A percentile compares a stretch with the other conserved stretches of the same genome.
Conservation (phyloP, 1,284 basidiomycete species). For the Tetrapyrgos nigripes region DNA sequence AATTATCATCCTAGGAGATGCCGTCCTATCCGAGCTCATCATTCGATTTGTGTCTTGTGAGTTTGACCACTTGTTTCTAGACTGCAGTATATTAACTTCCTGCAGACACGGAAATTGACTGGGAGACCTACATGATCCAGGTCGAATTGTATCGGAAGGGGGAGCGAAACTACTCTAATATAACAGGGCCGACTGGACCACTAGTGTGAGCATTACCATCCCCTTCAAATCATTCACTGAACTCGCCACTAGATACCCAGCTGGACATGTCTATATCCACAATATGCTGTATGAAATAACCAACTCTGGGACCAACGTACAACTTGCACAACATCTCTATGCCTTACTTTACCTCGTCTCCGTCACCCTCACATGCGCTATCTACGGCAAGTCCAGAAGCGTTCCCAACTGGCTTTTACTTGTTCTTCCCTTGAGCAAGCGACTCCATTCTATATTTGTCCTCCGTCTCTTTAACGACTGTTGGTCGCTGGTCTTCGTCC, state of each 20-base stretch:
- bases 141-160: constrained; percentile 82
- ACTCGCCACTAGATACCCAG: constrained; percentile 80
- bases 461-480: constrained; percentile 97
- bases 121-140: constrained; percentile 92
- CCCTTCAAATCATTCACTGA: background rate
- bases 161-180: constrained; percentile 85
- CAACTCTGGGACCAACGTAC: constrained; percentile 64
- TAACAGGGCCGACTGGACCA: constrained; percentile 92
- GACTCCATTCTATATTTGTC: constrained; percentile 93
- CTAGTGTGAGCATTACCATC: constrained; percentile 73
- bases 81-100: constrained; percentile 2
- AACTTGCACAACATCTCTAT: constrained; percentile 82
- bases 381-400: constrained; percentile 70
- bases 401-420: constrained; percentile 84
- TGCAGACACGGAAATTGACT: constrained; percentile 99
- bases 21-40: constrained; percentile 76
- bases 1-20: constrained; percentile 76
- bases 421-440: constrained; percentile 86
- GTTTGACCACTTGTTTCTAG: constrained; percentile 34
- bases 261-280: constrained; percentile 91
- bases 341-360: constrained; percentile 74
- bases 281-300: constrained; percentile 75
- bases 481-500: constrained; percentile 74
- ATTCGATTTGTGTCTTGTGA: constrained; percentile 83
- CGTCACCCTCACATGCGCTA: constrained; percentile 66